A percentile compares a stretch with the other conserved stretches of the same genome.
Conservation (phyloP, 1,284 basidiomycete genomes). For the Austroboletus niveus region DNA sequence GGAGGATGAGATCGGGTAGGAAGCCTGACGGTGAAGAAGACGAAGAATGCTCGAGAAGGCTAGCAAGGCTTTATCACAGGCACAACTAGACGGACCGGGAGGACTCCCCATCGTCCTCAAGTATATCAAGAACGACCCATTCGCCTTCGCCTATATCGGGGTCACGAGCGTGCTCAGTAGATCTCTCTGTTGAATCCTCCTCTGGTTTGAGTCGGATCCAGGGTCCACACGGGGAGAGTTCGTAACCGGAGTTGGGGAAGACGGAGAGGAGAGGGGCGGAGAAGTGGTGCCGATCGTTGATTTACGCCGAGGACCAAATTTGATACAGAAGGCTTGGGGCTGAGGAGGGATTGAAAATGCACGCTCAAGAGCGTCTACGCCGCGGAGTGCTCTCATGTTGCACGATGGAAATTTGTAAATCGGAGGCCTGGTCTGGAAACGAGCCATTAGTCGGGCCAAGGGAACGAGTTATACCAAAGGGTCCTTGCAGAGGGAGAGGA, state of each 20-base stretch:
- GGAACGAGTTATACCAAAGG: too few relatives aligned
- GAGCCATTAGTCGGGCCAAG: too few relatives aligned
- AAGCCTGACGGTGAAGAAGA: constrained; percentile 55
- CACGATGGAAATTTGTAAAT: constrained; percentile 40
- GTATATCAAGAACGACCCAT: constrained; percentile 61
- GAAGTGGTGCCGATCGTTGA: constrained; percentile 29
- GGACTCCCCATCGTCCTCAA: constrained; percentile 46
- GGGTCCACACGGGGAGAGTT: too few relatives aligned
- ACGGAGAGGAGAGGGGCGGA: constrained; percentile 20
- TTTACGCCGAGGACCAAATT: constrained; percentile 36
- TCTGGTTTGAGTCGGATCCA: too few relatives aligned
- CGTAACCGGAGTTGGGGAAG: constrained; percentile 22
- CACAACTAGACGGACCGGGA: not conserved
- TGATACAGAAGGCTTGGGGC: constrained; percentile 36
- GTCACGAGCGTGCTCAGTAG: not conserved
- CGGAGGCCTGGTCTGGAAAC: constrained; percentile 22
- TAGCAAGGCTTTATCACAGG: too few relatives aligned
- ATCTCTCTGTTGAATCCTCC: not conserved
- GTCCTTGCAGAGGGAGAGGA: too few relatives aligned
- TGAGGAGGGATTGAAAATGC: constrained; percentile 31
- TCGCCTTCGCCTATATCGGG: constrained; percentile 32
- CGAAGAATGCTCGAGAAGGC: constrained; percentile 35
- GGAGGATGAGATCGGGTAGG: constrained; percentile 42
- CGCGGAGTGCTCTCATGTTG: constrained; percentile 34
- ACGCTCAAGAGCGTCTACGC: too few relatives aligned